Base-by-base conservation (phyloP, 768 basidiomycete genomes). In the Tricholoma sp. region DNA sequence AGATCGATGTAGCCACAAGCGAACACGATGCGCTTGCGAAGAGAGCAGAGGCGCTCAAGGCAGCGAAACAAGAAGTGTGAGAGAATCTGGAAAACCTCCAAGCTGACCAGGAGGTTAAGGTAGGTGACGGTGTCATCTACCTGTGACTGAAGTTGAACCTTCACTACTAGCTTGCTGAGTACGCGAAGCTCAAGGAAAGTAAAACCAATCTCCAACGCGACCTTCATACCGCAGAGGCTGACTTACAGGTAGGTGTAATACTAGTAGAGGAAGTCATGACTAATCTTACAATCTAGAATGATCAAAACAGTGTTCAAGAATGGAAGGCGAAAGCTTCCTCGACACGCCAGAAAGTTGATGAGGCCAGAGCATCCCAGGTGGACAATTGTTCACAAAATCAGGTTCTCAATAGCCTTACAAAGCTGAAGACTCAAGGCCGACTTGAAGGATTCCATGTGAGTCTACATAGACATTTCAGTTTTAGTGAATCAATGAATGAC, bases 371-470 rank as follows among this genome's bases (percentile, higher is more conserved):
- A 0, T 91, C 86, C 3, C 88, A 96, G 63, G 88, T 89, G 5
- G 88, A 89, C 18, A 94, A 80, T 65, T 85, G 81, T 18, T 91
- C 90, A 1, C 91, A 94, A 66, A 91, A 89, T 65, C 86, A 80
- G 52, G 94, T 98, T 1, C 77, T 98, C 11, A 86, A 90, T 37
- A 86, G 86, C 51, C 76, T 99, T 37, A 92, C 81, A 53, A 84
- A 85, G 56, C 77, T 95, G 49, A 85, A 84, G 61, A 82, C 85
- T 34, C 76, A 85, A 49, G 97, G 96, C 5, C 85, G 93, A 5
- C 84, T 96, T 55, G 76, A 79, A n/a, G 94, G 95, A 6, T 99
- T 98, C 75, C 90, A 98, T 71, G 96, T 96, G 65, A 62, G 90
- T 72, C 53, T 20, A 7, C 20, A 54, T 24, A 28, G 18, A 12